Base-by-base conservation (phyloP, 2,329 filamentous ascomycete genomes). In the Conoideocrella luteorostrata region DNA sequence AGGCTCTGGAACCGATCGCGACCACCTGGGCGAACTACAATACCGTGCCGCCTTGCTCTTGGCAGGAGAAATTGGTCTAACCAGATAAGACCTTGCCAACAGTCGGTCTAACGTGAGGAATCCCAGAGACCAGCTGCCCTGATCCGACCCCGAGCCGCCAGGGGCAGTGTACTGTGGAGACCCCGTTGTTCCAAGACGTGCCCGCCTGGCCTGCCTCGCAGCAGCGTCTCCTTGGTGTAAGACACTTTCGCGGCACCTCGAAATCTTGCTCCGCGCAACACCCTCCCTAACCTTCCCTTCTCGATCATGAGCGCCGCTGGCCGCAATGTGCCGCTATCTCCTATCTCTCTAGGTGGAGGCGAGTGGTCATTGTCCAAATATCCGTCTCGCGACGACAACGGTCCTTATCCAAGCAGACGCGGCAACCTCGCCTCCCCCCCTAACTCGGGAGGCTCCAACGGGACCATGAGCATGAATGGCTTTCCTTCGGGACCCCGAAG, bases 341-440 rank as follows among this genome's bases (percentile, higher is more conserved):
- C 88, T 60, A 77, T 88, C 64, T 93, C 87, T 68, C 70, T 86
- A 74, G 83, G 84, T 64, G 87, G 84, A 63, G 89, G 82, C 72
- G 88, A 93, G 63, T 93, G 85, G 83, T 86, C 85, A 39, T 75
- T 83, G 55, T 77, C 78, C 51, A 81, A 81, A 59, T 86, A 88
- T 64, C 76, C 80, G 50, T 68, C 68, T 50, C 57, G 74, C 58
- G 72, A 70, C 60, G 69, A 77, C 63, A 70, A 39, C 45, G 43
- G 69, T 49, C 65, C 74, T 43, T 77, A 72, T 60, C 70, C 60
- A 59, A 75, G 63, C 63, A 73, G 62, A 66, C 78, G 71, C 55
- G 72, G 74, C 52, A 75, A 81, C 52, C 74, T 86, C 52, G 74
- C 74, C 57, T 86, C 85, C 50, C 84, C 84, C 55, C 84, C 84